Evolutionary conservation across 176 grass and related monocot genomes (phyloP).

Genomic region (Eleusine indica): DNA sequence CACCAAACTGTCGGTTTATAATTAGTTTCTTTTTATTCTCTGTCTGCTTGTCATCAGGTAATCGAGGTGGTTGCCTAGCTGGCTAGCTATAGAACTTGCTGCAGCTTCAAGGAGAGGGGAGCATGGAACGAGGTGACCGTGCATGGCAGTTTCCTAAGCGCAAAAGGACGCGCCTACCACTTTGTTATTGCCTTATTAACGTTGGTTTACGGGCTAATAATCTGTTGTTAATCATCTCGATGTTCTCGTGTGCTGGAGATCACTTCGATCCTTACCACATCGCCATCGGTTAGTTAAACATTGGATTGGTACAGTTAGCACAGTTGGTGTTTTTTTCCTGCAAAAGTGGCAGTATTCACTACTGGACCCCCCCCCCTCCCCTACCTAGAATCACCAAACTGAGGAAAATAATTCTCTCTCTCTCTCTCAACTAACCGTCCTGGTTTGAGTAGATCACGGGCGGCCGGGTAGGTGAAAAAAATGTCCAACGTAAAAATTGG

Average conservation of each 20-base stretch:
- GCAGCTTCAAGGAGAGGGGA: neutral
- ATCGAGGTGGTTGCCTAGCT: neutral
- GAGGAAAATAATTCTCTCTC: neutral
- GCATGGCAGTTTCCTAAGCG: constrained; percentile 24
- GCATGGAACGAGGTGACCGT: constrained; percentile 12
- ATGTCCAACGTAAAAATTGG: neutral
- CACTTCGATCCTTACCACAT: neutral
- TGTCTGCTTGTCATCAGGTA: neutral
- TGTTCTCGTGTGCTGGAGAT: neutral
- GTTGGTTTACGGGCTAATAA: neutral
- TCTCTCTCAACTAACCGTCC: neutral
- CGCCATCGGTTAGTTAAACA: neutral
- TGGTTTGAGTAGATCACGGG: neutral
- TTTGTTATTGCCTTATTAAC: neutral
- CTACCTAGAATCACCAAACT: neutral
- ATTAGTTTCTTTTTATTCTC: neutral
- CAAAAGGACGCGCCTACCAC: neutral
- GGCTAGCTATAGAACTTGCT: neutral
- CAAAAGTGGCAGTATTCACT: neutral
- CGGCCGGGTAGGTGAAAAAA: neutral
- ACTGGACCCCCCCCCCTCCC: neutral
- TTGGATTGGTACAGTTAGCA: neutral
- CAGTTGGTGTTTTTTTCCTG: no score
- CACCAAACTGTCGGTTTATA: neutral
- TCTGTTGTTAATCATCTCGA: neutral